These are phyloP conservation scores for Penicillium sp. DNA, from an alignment of 2,329 filamentous ascomycete genomes.

Conservation along the genomic window DNA sequence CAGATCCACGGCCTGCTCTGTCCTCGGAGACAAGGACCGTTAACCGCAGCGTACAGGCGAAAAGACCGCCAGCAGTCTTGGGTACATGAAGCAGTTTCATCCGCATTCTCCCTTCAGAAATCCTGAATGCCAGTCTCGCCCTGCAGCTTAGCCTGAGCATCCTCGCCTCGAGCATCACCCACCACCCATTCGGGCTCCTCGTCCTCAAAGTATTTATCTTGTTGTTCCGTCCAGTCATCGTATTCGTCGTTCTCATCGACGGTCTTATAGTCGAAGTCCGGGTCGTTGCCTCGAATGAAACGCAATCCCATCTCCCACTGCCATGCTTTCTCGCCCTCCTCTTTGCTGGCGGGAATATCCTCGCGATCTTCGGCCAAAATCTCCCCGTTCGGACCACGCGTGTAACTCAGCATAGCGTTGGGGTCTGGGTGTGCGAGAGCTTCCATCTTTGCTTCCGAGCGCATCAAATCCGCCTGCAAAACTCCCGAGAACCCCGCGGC, in stretches of 20 bases:
- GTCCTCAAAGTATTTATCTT: slow-evolving; percentile 79
- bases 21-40: background rate
- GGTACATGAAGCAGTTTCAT: background rate
- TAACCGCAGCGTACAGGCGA: background rate
- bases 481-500: slow-evolving; percentile 76
- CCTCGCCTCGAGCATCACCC: slow-evolving; percentile 43
- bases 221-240: slow-evolving; percentile 64
- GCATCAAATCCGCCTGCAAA: slow-evolving; percentile 73
- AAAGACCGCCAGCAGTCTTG: background rate
- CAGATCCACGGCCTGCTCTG: background rate
- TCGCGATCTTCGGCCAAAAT: slow-evolving; percentile 62
- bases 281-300: slow-evolving; percentile 73
- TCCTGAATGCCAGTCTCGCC: slow-evolving; percentile 74
- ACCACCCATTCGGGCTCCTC: slow-evolving; percentile 70
- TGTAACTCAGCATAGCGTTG: slow-evolving; percentile 53
- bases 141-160: slow-evolving; percentile 28
- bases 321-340: slow-evolving; percentile 71
- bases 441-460: slow-evolving; percentile 73
- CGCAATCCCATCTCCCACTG: slow-evolving; percentile 68
- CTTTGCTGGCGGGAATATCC: slow-evolving; percentile 59
- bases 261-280: slow-evolving; percentile 72
- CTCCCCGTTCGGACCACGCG: slow-evolving; percentile 54
- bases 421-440: slow-evolving; percentile 59
- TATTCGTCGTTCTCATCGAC: slow-evolving; percentile 74
- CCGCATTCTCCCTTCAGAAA: slow-evolving; percentile 49